These are phyloP conservation scores for Chenopodium suecicum DNA, from an alignment of 148 eudicot species.

Conservation along the genomic window DNA sequence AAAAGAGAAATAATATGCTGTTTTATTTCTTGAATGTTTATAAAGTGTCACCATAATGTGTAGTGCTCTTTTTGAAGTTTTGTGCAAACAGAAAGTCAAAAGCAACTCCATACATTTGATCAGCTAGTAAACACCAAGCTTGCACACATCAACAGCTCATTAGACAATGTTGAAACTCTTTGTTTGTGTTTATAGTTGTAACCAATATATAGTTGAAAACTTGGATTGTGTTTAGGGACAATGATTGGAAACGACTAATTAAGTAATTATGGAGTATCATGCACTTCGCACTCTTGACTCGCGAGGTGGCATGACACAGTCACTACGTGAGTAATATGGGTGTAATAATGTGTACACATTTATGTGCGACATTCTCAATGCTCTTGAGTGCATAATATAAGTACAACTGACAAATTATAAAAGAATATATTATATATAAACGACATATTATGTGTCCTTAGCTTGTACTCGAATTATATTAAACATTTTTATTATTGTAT, in stretches of 20 bases:
- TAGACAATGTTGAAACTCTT: not conserved
- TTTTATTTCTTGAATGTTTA: not conserved
- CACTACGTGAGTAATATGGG: too few relatives aligned
- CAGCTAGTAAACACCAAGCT: not conserved
- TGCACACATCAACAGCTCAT: slow-evolving; percentile 14
- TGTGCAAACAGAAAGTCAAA: slow-evolving; percentile 2
- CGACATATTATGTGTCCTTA: too few relatives aligned
- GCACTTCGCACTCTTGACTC: not conserved
- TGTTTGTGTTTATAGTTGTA: not conserved
- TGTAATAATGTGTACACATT: too few relatives aligned
- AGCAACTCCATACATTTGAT: not conserved
- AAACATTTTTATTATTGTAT: too few relatives aligned
- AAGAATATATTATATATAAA: too few relatives aligned
- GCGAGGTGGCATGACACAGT: not conserved
- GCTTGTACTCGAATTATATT: too few relatives aligned
- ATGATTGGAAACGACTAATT: not conserved
- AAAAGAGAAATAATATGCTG: not conserved
- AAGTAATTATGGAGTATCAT: not conserved
- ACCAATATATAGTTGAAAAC: not conserved
- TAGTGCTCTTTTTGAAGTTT: slow-evolving; percentile 1
- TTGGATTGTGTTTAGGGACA: not conserved
- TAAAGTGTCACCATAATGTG: not conserved
- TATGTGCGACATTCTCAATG: too few relatives aligned
- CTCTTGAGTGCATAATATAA: too few relatives aligned
- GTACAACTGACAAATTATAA: not conserved